phyloP scores from a whole-genome alignment of 1,139 yeast species.

The Blastobotrys ciferrii region DNA sequence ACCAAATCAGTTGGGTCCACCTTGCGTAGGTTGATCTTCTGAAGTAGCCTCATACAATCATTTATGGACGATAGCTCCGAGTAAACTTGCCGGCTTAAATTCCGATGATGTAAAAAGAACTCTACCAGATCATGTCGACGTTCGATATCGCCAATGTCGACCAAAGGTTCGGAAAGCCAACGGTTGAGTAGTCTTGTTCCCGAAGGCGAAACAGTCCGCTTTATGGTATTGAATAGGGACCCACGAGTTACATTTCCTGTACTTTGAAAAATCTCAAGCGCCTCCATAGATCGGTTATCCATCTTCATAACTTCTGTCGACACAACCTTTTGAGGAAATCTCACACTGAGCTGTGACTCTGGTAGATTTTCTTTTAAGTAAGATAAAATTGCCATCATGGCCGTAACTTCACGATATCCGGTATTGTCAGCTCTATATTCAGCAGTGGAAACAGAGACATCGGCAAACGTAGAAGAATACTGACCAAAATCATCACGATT shows the following conservation, averaged over 20 bases:
- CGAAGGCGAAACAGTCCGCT: slow-evolving; percentile 72
- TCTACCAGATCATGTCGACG: slow-evolving; percentile 63
- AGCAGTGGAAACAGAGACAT: slow-evolving; percentile 20
- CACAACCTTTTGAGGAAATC: slow-evolving; percentile 50
- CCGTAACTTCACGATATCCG: slow-evolving; percentile 42
- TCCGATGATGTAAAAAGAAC: slow-evolving; percentile 46
- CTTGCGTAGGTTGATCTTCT: slow-evolving; percentile 46
- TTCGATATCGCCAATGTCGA: slow-evolving; percentile 53
- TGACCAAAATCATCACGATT: slow-evolving; percentile 30
- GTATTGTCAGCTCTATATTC: slow-evolving; percentile 15
- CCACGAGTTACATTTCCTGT: slow-evolving; percentile 63
- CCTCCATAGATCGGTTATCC: slow-evolving; percentile 78
- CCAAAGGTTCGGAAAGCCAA: slow-evolving; percentile 82
- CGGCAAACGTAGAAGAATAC: slow-evolving; percentile 23
- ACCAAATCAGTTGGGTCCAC: slow-evolving; percentile 48
- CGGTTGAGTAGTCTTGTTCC: slow-evolving; percentile 75
- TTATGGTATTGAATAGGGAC: slow-evolving; percentile 64
- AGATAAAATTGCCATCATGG: slow-evolving; percentile 55
- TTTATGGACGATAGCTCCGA: slow-evolving; percentile 37
- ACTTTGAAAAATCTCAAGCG: slow-evolving; percentile 67
- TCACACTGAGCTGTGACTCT: slow-evolving; percentile 47
- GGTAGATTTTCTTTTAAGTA: slow-evolving; percentile 61
- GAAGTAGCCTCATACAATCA: slow-evolving; percentile 56
- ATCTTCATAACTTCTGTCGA: slow-evolving; percentile 63
- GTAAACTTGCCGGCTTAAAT: slow-evolving; percentile 39